Base-by-base conservation (phyloP, 768 basidiomycete species). In the Lentinula edodes region DNA sequence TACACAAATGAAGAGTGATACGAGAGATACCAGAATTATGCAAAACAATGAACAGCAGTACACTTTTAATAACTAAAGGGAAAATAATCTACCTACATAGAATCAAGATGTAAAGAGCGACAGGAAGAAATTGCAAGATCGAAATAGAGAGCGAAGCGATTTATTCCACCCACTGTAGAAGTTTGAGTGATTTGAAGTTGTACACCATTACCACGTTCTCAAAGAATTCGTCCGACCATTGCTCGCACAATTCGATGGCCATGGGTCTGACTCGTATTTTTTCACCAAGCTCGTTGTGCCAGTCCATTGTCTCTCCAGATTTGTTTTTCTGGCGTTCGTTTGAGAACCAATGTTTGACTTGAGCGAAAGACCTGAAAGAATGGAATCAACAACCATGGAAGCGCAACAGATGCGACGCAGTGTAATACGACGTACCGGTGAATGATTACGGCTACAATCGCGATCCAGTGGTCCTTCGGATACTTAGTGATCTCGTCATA, bases 271-370 rank as follows among this genome's bases (percentile, higher is more conserved):
- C 70, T 45, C 83, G 81, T 64, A 84, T 66, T 52, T 75, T 72
- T 48, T 76, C 74, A 38, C 74, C 74, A 51, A 74, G 66, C 61
- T 74, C 76, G 28, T 69, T 68, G 61, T 73, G 69, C 65, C 72
- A 71, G 65, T 68, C 70, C 20, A 76, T 56, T 23, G 72, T 70
- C 34, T 78, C 70, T 65, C 74, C 74, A 12, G 73, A 66, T 61
- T 72, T 74, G 52, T 74, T 73, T 63, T 79, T 78, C 66, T 79
- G 85, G 46, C 85, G 78, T 71, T 85, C 80, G 70, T 87, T 87
- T 5, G 83, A 84, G 62, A 87, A 87, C 85, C 85, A 87, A 64
- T 85, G 85, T 72, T 83, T 85, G 59, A 86, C 79, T 70, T 85
- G 84, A 66, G 80, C 80, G 66, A 82, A 83, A 52, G 83, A 79